Percentiles rank a stretch among this genome's conserved stretches.
These are phyloP conservation scores for Halophytophthora batemanensis DNA, from an alignment of 352 stramenopile species.

Conservation along the genomic window DNA sequence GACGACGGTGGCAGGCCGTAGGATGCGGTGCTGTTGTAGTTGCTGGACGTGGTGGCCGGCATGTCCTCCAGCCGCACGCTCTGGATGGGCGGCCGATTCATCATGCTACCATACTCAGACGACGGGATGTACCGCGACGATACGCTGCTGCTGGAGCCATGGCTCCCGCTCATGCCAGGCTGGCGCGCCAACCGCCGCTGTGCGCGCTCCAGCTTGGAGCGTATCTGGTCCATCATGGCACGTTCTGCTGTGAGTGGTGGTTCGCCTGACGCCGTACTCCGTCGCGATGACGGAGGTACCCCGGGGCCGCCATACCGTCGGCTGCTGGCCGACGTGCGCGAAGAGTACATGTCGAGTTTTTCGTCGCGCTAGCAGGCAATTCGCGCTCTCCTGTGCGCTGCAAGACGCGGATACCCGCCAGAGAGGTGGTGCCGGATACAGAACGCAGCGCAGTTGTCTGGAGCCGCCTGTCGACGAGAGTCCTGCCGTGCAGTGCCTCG, in stretches of 20 bases:
- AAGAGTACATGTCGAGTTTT: slow-evolving; percentile 9
- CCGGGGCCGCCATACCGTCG: background rate
- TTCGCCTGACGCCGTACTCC: slow-evolving; percentile 3
- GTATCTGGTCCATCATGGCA: slow-evolving; percentile 72
- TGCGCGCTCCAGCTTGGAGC: slow-evolving; percentile 58
- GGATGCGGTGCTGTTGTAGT: slow-evolving; percentile 12
- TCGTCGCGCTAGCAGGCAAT: too few species aligned
- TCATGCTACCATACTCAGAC: slow-evolving; percentile 28
- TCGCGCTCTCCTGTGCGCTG: too few species aligned
- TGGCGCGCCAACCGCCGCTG: slow-evolving; percentile 49
- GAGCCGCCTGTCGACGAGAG: too few species aligned
- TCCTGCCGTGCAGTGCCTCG: too few species aligned
- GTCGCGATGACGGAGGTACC: slow-evolving; percentile 7
- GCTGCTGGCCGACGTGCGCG: slow-evolving; percentile 2
- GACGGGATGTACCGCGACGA: slow-evolving; percentile 34
- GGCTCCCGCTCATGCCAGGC: slow-evolving; percentile 15
- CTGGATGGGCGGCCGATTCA: slow-evolving; percentile 25
- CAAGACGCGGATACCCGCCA: too few species aligned
- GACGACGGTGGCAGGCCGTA: slow-evolving; percentile 15
- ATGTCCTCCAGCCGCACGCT: slow-evolving; percentile 44
- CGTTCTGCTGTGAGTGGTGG: slow-evolving; percentile 50
- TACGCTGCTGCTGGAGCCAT: slow-evolving; percentile 12
- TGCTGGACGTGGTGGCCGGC: slow-evolving; percentile 24
- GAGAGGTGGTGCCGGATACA: too few species aligned
- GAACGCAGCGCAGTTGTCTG: too few species aligned